Base-by-base conservation (phyloP, 1,139 yeast species). In the Geotrichum siamense region DNA sequence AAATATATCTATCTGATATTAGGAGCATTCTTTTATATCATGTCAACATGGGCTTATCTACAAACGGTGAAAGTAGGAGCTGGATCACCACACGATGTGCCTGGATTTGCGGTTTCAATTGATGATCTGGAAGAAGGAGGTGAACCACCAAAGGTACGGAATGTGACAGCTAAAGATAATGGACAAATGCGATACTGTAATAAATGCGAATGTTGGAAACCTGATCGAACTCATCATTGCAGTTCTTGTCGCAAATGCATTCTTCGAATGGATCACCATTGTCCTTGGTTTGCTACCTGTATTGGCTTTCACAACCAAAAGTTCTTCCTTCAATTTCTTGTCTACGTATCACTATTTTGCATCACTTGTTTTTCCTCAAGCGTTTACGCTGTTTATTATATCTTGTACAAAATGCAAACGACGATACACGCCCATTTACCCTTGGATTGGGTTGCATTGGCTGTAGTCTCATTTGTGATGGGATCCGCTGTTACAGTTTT, bases 241-340 rank as follows among this genome's bases (percentile, higher is more conserved):
- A 53, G 65, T 17, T 51, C 61, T 19, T 68, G 72, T 50, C 54
- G 60, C 27, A 47, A 50, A 29, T 68, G 72, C 47, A 53, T 64
- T 10, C 52, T 68, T 36, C 54, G 64, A 30, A 68, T 68, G 71
- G 75, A 84, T 48, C 98, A 91, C 59, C 97, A 91, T 62, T 91
- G 98, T 60, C 97, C 98, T 0, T 91, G 98, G 98, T 87, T 91
- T 59, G 78, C 94, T 3, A 71, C 77, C 10, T 91, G 98, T 61
- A 76, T 93, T 45, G 98, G 98, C 0, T 82, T 74, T 63, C 66
- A 66, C 38, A 89, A 89, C 63, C 89, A 85, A 56, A 83, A 85
- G 63, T 76, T 68, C 57, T 89, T 86, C 59, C 61, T 86, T 19
- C 95, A 87, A 61, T 82, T 84, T 57, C 63, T 91, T 45, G 38